Evolutionary conservation across 2,329 filamentous ascomycete species (phyloP).

Genomic region (Claviceps capensis): DNA sequence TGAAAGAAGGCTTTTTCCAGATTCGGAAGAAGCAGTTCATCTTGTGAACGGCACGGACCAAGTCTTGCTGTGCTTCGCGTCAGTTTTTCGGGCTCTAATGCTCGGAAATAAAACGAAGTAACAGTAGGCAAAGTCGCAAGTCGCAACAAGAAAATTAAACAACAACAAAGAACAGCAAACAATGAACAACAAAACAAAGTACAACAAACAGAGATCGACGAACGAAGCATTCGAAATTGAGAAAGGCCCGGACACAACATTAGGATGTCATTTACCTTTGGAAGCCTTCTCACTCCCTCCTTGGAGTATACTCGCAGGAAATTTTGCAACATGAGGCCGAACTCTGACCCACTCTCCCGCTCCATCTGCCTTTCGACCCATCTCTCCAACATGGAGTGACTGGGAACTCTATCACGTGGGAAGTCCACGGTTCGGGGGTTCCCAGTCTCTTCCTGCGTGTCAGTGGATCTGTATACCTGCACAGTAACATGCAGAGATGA

Average conservation of each 20-base stretch:
- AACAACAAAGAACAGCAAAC: background rate
- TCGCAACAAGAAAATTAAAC: background rate
- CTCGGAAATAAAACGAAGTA: background rate
- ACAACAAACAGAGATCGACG: background rate
- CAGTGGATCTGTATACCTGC: constrained; percentile 22
- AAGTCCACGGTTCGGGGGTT: constrained; percentile 23
- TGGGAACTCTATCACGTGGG: constrained; percentile 23
- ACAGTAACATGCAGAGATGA: constrained; percentile 25
- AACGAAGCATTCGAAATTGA: too few relatives aligned
- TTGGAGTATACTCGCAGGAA: constrained; percentile 24
- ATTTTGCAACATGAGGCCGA: constrained; percentile 21
- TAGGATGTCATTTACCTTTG: constrained; percentile 20
- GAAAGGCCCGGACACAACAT: too few relatives aligned
- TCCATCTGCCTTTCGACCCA: constrained; percentile 27
- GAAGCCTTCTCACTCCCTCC: constrained; percentile 20
- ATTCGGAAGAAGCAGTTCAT: constrained; percentile 38
- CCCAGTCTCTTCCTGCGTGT: constrained; percentile 15
- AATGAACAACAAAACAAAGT: background rate
- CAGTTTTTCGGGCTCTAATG: constrained; percentile 4
- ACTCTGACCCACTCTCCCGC: constrained; percentile 18
- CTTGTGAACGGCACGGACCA: constrained; percentile 29
- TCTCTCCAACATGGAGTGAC: constrained; percentile 18
- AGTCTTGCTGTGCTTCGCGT: constrained; percentile 21
- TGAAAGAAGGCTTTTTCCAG: constrained; percentile 30
- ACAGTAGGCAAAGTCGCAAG: background rate